These are phyloP conservation scores for Cutaneotrichosporon cyanovorans DNA, from an alignment of 1,284 basidiomycete genomes.

Conservation along the genomic window DNA sequence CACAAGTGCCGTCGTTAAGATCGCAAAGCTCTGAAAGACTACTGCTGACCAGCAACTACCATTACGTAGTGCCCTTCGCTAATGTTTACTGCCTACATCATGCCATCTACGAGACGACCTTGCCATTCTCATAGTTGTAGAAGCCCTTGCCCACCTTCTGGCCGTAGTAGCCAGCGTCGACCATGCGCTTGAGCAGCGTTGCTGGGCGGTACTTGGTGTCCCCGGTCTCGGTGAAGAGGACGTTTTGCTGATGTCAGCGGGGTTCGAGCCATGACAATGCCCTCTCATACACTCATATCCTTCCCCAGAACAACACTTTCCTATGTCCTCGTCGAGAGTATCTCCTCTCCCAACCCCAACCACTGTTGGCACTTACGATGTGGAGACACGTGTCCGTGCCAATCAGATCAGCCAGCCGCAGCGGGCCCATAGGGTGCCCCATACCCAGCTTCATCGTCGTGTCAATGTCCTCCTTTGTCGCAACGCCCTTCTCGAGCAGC, in stretches of 20 bases:
- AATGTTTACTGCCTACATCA: no score
- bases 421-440: conserved; percentile 92
- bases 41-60: no score
- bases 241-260: conserved; percentile 54
- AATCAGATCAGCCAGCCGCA: conserved; percentile 81
- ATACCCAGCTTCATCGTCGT: conserved; percentile 87
- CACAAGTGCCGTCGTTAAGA: no score
- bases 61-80: no score
- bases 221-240: conserved; percentile 75
- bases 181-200: conserved; percentile 85
- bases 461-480: conserved; percentile 90
- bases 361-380: conserved; percentile 46
- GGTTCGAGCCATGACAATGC: no score
- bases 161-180: conserved; percentile 92
- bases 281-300: no score
- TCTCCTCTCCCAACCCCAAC: no score
- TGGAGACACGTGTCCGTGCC: conserved; percentile 85
- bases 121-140: conserved; percentile 54
- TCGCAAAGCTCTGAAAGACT: no score
- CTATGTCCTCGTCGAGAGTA: no score
- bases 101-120: background rate
- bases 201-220: conserved; percentile 97
- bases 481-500: conserved; percentile 82
- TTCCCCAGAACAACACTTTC: no score
- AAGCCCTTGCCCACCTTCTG: conserved; percentile 68